Evolutionary conservation across 352 stramenopile species (phyloP).

Genomic region (Pythium scleroteichum): DNA sequence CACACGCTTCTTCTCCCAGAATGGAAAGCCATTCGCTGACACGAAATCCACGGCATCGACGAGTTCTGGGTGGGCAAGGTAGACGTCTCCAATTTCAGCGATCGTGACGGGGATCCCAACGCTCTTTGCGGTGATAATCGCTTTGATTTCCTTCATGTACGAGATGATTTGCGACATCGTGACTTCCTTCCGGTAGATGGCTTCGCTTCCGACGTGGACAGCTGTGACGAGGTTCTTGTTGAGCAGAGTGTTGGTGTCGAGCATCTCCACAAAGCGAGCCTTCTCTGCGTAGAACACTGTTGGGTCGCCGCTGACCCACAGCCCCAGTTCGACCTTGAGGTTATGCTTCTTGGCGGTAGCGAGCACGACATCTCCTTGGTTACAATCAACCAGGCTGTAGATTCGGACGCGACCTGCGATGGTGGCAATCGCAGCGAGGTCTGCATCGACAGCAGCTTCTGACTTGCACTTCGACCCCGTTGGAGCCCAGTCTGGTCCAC

Average conservation of each 20-base stretch:
- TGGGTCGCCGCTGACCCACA: slow-evolving; percentile 57
- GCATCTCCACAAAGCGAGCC: slow-evolving; percentile 33
- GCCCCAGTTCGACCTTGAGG: slow-evolving; percentile 47
- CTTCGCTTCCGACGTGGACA: slow-evolving; percentile 73
- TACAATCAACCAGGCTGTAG: slow-evolving; percentile 39
- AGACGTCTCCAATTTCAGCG: slow-evolving; percentile 65
- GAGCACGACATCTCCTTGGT: slow-evolving; percentile 31
- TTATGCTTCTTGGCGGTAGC: slow-evolving; percentile 18
- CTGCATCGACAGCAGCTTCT: slow-evolving; percentile 16
- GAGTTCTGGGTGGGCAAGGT: slow-evolving; percentile 50
- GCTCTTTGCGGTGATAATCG: slow-evolving; percentile 20
- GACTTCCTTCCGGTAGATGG: slow-evolving; percentile 64
- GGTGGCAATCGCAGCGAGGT: slow-evolving; percentile 23
- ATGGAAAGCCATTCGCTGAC: slow-evolving; percentile 64
- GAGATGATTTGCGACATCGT: slow-evolving; percentile 41
- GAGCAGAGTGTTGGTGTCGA: slow-evolving; percentile 15
- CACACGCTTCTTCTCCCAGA: slow-evolving; percentile 57
- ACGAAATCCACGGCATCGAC: slow-evolving; percentile 55
- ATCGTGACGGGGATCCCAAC: slow-evolving; percentile 56
- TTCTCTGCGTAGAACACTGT: slow-evolving; percentile 47
- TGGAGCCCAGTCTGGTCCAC: slow-evolving; percentile 27
- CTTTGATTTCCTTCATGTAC: slow-evolving; percentile 48
- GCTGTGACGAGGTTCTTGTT: slow-evolving; percentile 24
- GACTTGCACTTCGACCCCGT: slow-evolving; percentile 27
- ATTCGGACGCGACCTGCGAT: slow-evolving; percentile 34